Percentiles rank a stretch among this genome's conserved stretches.
Conservation (phyloP, 345 rosid species). For the Carallia pectinifolia region DNA sequence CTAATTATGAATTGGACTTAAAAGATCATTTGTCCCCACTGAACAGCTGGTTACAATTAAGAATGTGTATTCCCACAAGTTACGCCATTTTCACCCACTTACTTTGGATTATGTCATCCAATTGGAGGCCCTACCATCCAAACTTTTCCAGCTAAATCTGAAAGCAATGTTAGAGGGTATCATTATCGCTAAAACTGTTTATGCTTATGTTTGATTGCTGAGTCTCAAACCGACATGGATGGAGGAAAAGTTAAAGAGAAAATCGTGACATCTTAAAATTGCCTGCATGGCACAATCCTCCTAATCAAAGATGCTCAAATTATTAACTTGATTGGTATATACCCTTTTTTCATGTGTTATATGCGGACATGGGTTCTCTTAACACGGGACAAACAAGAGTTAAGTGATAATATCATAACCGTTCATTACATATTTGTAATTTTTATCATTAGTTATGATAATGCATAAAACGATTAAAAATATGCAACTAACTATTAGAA, state of each 20-base stretch:
- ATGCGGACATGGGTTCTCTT: too few relatives aligned
- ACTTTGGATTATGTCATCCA: neutral
- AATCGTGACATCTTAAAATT: neutral
- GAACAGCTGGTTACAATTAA: conserved; percentile 40
- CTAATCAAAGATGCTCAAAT: too few relatives aligned
- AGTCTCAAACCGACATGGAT: neutral
- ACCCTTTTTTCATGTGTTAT: too few relatives aligned
- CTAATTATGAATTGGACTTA: conserved; percentile 30
- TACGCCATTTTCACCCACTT: conserved; percentile 15
- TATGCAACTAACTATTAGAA: too few relatives aligned
- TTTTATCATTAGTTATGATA: too few relatives aligned
- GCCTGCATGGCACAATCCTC: neutral
- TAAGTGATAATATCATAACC: too few relatives aligned
- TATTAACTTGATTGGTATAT: too few relatives aligned
- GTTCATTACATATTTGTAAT: too few relatives aligned
- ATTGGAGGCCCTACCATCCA: neutral
- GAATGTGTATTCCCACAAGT: conserved; percentile 30
- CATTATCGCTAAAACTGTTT: conserved; percentile 3
- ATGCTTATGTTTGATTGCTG: conserved; percentile 5
- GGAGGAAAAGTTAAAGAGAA: neutral
- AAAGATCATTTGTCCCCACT: conserved; percentile 36
- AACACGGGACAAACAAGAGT: too few relatives aligned
- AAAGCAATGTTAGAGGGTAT: conserved; percentile 18
- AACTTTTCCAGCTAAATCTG: conserved; percentile 29
- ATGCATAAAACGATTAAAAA: too few relatives aligned